Base-by-base conservation (phyloP, 2,329 filamentous ascomycete genomes). In the Xylaria sp. region DNA sequence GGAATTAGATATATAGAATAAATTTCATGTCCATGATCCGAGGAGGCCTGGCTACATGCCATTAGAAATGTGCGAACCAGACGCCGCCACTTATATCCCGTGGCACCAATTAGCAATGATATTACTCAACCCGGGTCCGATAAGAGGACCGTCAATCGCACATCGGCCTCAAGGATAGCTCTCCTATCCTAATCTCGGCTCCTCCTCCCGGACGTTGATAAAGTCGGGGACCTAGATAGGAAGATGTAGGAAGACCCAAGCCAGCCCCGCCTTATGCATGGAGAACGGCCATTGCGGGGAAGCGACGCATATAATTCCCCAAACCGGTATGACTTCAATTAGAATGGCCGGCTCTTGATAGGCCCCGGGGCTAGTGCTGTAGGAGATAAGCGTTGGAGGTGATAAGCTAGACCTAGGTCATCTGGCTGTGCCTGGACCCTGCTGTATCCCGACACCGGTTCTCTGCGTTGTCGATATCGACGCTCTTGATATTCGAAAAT, bases 241-340 rank as follows among this genome's bases (percentile, higher is more conserved):
- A 57, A 56, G 48, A 54, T 52, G 52, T 49, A 24, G 44, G 54
- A 41, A 56, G 48, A 54, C 52, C 54, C 48, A 24, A 41, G 54
- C 39, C 22, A 34, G 56, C 59, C 59, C 62, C 62, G 59, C 62
- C 46, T 52, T 45, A 44, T 57, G 54, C 50, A 47, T 37, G 41
- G 49, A 19, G 51, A n/a, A 58, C 39, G 54, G 42, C 49, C 58
- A 59, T 66, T 65, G 64, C 61, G 65, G 65, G 63, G 63, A 60
- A 34, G 16, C 57, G 54, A 52, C 58, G 63, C 59, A 48, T 67
- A 43, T 53, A 63, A 49, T 67, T 67, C 59, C 65, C 64, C 56
- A 62, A 63, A 66, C 52, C 60, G 62, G 64, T 54, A 58, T 59
- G 19, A 46, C 45, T 22, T 49, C n/a, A n/a, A n/a, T n/a, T 53